Percentiles rank a stretch among this genome's conserved stretches.
These are phyloP conservation scores for Ophiostoma quercus DNA, from an alignment of 2,329 filamentous ascomycete genomes.

Conservation along the genomic window DNA sequence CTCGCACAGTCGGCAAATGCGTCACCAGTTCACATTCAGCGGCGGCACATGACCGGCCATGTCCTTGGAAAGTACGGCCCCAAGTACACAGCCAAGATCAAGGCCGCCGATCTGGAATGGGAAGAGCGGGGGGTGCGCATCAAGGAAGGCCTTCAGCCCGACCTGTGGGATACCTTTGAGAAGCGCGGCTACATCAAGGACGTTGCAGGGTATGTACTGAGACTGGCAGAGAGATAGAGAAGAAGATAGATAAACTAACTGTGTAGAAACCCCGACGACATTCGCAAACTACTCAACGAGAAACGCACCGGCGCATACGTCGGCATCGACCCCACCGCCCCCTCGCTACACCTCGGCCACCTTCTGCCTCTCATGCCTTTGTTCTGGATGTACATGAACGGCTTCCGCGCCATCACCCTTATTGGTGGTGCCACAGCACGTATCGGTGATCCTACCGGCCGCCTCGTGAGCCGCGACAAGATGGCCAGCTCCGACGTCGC, in stretches of 20 bases:
- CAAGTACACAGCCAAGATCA: constrained; percentile 43
- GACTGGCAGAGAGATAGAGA: background rate
- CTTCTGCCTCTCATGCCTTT: constrained; percentile 76
- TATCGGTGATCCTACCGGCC: constrained; percentile 72
- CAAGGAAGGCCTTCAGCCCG: constrained; percentile 43
- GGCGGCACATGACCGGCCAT: constrained; percentile 24
- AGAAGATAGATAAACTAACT: background rate
- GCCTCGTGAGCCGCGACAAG: constrained; percentile 56
- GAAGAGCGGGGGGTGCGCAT: constrained; percentile 44
- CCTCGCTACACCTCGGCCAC: constrained; percentile 75
- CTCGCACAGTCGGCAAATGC: background rate
- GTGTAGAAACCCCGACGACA: constrained; percentile 34
- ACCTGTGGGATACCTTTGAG: constrained; percentile 61
- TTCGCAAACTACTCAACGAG: constrained; percentile 59
- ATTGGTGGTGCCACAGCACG: constrained; percentile 70
- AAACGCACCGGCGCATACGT: constrained; percentile 71
- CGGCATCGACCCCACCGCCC: constrained; percentile 75
- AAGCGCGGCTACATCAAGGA: constrained; percentile 70
- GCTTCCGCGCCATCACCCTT: constrained; percentile 62
- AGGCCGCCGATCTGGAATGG: constrained; percentile 45
- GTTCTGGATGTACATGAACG: constrained; percentile 78
- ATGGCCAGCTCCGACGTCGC: constrained; percentile 49
- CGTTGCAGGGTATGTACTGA: constrained; percentile 59
- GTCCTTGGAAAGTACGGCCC: constrained; percentile 28
- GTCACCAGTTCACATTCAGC: background rate